Evolutionary conservation across 345 rosid genomes (phyloP), one percentile per base, ranked within the genome.

Genomic region (Eucalyptus curtisii): DNA sequence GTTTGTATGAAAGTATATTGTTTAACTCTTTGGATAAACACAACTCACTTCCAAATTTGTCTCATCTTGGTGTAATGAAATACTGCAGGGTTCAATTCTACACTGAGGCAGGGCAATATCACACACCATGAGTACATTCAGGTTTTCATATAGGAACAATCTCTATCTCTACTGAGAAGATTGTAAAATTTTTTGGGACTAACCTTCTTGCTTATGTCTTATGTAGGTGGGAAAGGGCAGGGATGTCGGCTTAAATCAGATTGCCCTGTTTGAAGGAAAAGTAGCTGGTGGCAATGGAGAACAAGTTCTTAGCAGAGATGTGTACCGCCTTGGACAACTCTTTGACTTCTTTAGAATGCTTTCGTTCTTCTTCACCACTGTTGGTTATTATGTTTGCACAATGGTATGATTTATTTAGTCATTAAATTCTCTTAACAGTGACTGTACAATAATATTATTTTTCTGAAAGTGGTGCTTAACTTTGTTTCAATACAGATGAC

Each of bases 201-300:
- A 86, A 87, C 16, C 13, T 59, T 57, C 82, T 40, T 88, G 84
- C 47, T 76, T 40, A 40, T 76, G 47, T 76, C 88, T 88, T 79
- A 15, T 92, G 89, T 92, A 98, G 99, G 99, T 98, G 92, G 99
- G 99, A 89, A 98, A 98, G 93, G 99, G 99, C 91, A 96, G 99
- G 91, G 99, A 98, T 92, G 99, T 98, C 84, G 99, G 99, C 86
- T 93, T 98, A 90, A 98, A 98, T 90, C 99, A 98, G 95, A 98
- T 98, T 93, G 99, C 99, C 76, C 93, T 98, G 64, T 98, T 98
- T 89, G 99, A 98, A 92, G 99, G 99, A 91, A 98, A 98, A 93
- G 99, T 98, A 48, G 98, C 99, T 47, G 99, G 99, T 90, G 99
- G 99, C 59, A 98, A 98, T 91, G 99, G 99, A 90, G 99, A 98